A percentile compares a stretch with the other conserved stretches of the same genome.
Evolutionary conservation across 176 grass and related monocot genomes (phyloP).

Genomic region (Alloteropsis semialata): DNA sequence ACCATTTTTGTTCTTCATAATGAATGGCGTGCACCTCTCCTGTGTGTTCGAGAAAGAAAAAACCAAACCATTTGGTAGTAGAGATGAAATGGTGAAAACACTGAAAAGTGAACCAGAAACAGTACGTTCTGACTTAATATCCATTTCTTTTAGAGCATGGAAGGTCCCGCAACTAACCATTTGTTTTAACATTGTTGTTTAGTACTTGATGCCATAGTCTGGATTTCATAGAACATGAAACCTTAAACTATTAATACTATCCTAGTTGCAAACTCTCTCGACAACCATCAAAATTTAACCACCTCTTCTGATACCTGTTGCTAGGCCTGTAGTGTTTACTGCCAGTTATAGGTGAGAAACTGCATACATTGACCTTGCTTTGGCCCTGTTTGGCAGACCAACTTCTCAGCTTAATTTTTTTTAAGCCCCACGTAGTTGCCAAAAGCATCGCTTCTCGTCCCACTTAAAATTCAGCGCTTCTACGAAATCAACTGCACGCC

Average conservation of each 20-base stretch:
- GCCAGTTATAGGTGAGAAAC: background rate
- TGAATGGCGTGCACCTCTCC: background rate
- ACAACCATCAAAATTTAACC: background rate
- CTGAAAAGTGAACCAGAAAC: background rate
- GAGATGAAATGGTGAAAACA: background rate
- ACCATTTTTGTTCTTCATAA: no score
- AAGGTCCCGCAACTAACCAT: background rate
- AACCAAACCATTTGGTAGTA: background rate
- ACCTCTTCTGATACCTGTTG: background rate
- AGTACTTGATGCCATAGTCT: background rate
- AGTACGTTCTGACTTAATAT: background rate
- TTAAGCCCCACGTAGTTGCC: no score
- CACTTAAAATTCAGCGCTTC: no score
- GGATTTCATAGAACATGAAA: background rate
- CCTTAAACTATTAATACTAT: background rate
- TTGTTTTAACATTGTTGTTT: background rate
- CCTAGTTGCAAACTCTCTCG: background rate
- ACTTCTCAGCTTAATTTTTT: no score
- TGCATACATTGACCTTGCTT: background rate
- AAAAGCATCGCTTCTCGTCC: no score
- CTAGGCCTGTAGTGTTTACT: background rate
- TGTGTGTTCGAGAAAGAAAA: background rate
- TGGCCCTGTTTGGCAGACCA: no score
- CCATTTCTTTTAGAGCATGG: background rate
- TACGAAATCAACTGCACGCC: no score